These are phyloP conservation scores for Fusarium brevicatenulatum DNA, from an alignment of 2,329 filamentous ascomycete genomes.

Conservation along the genomic window DNA sequence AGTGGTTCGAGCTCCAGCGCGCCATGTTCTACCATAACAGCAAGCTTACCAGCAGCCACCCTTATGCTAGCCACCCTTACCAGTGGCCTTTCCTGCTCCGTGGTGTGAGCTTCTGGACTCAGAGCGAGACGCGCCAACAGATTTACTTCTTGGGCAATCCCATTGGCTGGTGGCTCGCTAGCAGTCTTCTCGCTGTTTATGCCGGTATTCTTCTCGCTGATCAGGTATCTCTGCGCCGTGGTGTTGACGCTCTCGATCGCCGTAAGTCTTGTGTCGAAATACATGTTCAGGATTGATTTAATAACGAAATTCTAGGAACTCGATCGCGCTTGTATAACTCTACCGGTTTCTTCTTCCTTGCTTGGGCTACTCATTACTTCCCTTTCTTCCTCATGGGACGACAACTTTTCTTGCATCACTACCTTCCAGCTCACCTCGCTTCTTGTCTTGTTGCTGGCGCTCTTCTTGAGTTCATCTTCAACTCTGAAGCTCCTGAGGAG, in stretches of 20 bases:
- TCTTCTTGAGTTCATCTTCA: conserved; percentile 95
- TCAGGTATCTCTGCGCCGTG: conserved; percentile 91
- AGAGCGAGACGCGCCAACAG: conserved; percentile 92
- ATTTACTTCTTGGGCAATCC: conserved; percentile 99
- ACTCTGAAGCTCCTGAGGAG: conserved; percentile 77
- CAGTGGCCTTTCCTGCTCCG: conserved; percentile 98
- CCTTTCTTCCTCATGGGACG: conserved; percentile 99
- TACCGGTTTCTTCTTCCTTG: conserved; percentile 98
- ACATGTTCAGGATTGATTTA: background rate
- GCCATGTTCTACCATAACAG: conserved; percentile 99
- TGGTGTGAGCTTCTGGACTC: conserved; percentile 99
- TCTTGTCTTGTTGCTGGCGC: conserved; percentile 91
- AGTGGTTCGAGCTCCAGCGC: conserved; percentile 95
- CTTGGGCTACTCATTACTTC: conserved; percentile 97
- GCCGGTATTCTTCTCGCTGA: conserved; percentile 92
- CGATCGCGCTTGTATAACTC: conserved; percentile 97
- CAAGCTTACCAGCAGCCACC: conserved; percentile 95
- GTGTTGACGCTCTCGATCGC: conserved; percentile 90
- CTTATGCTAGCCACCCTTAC: conserved; percentile 93
- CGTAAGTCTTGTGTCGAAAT: conserved; percentile 69
- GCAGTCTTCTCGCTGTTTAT: conserved; percentile 91
- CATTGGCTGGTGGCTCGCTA: conserved; percentile 95
- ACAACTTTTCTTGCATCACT: conserved; percentile 97
- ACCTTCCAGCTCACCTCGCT: conserved; percentile 92
- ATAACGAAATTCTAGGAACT: conserved; percentile 69